Evolutionary conservation across 345 rosid genomes (phyloP).

Genomic region (Garcia nutans): DNA sequence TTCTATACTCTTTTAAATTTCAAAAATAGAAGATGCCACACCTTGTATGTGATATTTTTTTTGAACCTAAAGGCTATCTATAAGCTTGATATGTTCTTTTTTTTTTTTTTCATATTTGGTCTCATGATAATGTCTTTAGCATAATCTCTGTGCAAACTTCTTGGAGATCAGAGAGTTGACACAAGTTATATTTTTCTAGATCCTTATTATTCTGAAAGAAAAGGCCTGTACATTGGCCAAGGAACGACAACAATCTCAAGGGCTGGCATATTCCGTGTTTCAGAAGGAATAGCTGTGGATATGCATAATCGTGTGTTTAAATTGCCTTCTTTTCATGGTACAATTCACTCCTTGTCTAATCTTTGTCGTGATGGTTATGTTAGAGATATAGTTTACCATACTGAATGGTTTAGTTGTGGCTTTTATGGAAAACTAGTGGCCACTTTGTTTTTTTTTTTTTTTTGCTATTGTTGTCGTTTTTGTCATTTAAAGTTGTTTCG

Average conservation of each 20-base stretch:
- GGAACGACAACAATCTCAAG: conserved; percentile 87
- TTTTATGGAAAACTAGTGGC: conserved; percentile 7
- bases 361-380: not conserved
- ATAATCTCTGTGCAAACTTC: conserved; percentile 5
- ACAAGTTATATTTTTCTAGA: conserved; percentile 47
- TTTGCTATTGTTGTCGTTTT: not conserved
- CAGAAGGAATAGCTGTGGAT: conserved; percentile 81
- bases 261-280: conserved; percentile 86
- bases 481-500: conserved; percentile 1
- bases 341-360: conserved; percentile 16
- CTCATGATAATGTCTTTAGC: not conserved
- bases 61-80: not conserved
- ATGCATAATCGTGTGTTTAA: conserved; percentile 70
- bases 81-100: not conserved
- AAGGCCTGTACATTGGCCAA: conserved; percentile 87
- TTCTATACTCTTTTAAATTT: not conserved
- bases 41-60: not conserved
- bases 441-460: not conserved
- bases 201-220: conserved; percentile 69
- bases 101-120: not conserved
- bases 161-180: conserved; percentile 25
- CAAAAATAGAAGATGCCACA: not conserved
- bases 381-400: not conserved
- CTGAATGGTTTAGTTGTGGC: conserved; percentile 1
- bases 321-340: conserved; percentile 85